Evolutionary conservation across 2,329 filamentous ascomycete species (phyloP), one percentile per base, ranked within the genome.

Genomic region (Penicillium brasilianum): DNA sequence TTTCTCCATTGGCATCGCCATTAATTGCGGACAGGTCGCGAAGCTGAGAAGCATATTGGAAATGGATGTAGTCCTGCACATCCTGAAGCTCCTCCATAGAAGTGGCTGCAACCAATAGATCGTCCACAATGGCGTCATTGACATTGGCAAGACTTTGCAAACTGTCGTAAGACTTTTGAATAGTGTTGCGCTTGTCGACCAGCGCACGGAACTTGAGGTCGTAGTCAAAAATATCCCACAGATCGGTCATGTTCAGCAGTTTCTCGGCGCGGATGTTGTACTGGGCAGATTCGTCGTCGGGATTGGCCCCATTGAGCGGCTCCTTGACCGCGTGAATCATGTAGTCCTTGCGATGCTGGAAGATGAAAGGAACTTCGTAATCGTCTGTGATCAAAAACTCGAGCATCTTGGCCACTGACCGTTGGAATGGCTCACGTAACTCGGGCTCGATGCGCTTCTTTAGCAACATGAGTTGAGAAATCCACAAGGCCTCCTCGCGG

Each of bases 301-400:
- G 89, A 59, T 88, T 83, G 64, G 87, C 82, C 77, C 73, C 88
- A 74, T 80, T 88, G 7, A 85, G 84, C 41, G 84, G 81, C n/a
- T 84, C 79, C 72, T 91, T 93, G 66, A 89, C 89, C 25, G 91
- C 90, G 72, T 98, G 92, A 59, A 99, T 96, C 46, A 99, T 85
- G 73, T 98, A 99, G 76, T 99, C 95, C 77, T 97, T 97, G 63
- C 95, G 92, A 73, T 99, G 95, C 76, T 97, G 94, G 77, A 97
- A 97, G 69, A 99, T 95, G 76, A 97, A 99, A 0, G 95, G 94
- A 1, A 97, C 93, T 77, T 99, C 95, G 69, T 94, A 92, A 68
- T 96, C 92, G 66, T 98, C 93, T 4, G 94, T 88, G 54, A 97
- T 92, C 78, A 99, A 92, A 74, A 98, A 97, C 71, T 97, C 92